Percentiles rank a stretch among this genome's conserved stretches.
Evolutionary conservation across 345 rosid species (phyloP).

Genomic region (Lepidium africanum): DNA sequence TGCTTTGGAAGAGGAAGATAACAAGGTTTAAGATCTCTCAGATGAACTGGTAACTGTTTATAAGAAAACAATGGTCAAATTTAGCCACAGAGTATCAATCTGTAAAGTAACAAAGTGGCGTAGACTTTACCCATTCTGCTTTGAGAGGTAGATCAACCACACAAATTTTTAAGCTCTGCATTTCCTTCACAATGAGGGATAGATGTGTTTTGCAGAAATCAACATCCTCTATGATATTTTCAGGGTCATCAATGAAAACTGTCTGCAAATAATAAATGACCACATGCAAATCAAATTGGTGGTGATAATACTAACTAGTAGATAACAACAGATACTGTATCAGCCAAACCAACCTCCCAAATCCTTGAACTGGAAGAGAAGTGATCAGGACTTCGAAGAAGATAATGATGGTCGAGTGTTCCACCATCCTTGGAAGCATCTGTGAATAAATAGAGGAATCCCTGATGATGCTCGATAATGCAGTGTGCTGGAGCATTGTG

Average conservation of each 20-base stretch:
- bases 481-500: conserved; percentile 77
- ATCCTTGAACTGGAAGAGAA: conserved; percentile 42
- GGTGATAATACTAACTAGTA: background rate
- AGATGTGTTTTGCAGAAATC: conserved; percentile 80
- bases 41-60: conserved; percentile 43
- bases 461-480: conserved; percentile 86
- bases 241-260: conserved; percentile 48
- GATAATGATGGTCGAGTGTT: conserved; percentile 62
- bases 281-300: background rate
- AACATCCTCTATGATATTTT: conserved; percentile 63
- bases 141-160: conserved; percentile 67
- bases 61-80: background rate
- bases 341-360: conserved; percentile 70
- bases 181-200: conserved; percentile 55
- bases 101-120: background rate
- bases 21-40: conserved; percentile 58
- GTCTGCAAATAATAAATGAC: conserved; percentile 34
- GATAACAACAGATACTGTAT: background rate
- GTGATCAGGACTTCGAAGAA: conserved; percentile 53
- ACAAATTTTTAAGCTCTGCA: conserved; percentile 48
- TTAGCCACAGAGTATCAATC: conserved; percentile 1
- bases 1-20: conserved; percentile 80
- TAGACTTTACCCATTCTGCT: conserved; percentile 41
- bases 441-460: conserved; percentile 73
- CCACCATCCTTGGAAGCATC: conserved; percentile 65